Evolutionary conservation across 169 alveolate species (phyloP), one percentile per base, ranked within the genome.

Genomic region (Plasmodium adleri): DNA sequence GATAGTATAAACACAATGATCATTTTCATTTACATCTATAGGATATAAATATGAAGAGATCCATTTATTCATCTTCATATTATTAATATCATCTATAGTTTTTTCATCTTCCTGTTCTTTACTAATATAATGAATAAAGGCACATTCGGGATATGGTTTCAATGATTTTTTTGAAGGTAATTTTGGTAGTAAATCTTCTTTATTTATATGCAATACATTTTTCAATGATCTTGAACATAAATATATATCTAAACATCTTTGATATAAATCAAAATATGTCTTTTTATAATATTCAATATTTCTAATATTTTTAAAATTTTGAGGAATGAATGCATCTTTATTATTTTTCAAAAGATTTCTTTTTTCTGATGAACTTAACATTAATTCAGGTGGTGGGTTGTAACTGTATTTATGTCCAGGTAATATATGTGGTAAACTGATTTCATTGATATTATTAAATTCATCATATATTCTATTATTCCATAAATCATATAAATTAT

Each of bases 351-450:
- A 20, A 67, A 83, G 68, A 7, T 83, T 68, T 47, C 49, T 67
- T 83, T 72, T 71, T 43, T 71, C 85, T 7, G 75, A 71, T 12
- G 45, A n/a, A 54, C 39, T 67, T 54, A 59, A 59, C 52, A 64
- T 59, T 60, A 86, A 86, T 60, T 86, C 92, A 12, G 92, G 75
- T 62, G 92, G 92, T 2, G 92, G 92, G 12, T 86, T 86, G 50
- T 86, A 86, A 56, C 92, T 86, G 24, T 71, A 70, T 72, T 86
- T 86, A 86, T 86, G 92, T 24, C 92, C 92, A 59, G 92, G 92
- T 26, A 86, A 62, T 47, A 72, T 47, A 66, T 64, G 28, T 58
- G 92, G 92, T 22, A 86, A 72, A 86, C 17, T 70, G 9, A 86
- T 71, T 60, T 86, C 88, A 45, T 70, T 67, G 4, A 67, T 43